Base-by-base conservation (phyloP, 1,284 basidiomycete genomes). In the Amylostereum areolatum region DNA sequence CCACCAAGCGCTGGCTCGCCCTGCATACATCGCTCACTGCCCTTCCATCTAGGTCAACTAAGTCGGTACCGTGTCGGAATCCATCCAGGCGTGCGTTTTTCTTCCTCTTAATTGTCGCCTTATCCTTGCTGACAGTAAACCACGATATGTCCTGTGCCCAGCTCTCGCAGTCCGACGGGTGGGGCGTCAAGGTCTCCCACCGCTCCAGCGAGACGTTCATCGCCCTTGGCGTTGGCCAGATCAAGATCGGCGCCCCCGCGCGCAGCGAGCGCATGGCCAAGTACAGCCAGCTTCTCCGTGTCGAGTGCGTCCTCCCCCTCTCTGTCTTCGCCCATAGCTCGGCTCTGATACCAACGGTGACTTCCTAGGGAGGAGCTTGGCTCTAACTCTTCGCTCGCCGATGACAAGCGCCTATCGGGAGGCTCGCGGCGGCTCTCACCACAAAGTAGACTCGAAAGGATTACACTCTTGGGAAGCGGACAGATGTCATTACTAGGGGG, bases 181-280 rank as follows among this genome's bases (percentile, higher is more conserved):
- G 96, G 96, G 94, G 92, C 69, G 92, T 98, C 73, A 99, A 99
- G 96, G 90, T 97, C 68, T 98, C 95, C 56, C 97, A 99, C 83
- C 94, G 97, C 62, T 94, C 89, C 57, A 97, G 96, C 68, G 95
- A 98, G 78, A 92, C 92, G 39, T 83, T 96, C 71, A 99, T 99
- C 64, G 92, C 97, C 58, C 92, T 98, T 60, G 91, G 91, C 58
- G 80, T 80, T 51, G 95, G 95, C 59, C 90, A 97, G 74, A 97
- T 97, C 83, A 98, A 99, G 87, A 96, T 96, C 50, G 96, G 96
- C 76, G n/a, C n/a, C n/a, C n/a, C n/a, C n/a, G n/a, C n/a, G n/a
- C n/a, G n/a, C n/a, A n/a, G n/a, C n/a, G n/a, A n/a, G n/a, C n/a
- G n/a, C n/a, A n/a, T n/a, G n/a, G 91, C 92, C 67, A 97, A 96